Conservation (phyloP, 441 rosid genomes). For the Erodium trifolium region DNA sequence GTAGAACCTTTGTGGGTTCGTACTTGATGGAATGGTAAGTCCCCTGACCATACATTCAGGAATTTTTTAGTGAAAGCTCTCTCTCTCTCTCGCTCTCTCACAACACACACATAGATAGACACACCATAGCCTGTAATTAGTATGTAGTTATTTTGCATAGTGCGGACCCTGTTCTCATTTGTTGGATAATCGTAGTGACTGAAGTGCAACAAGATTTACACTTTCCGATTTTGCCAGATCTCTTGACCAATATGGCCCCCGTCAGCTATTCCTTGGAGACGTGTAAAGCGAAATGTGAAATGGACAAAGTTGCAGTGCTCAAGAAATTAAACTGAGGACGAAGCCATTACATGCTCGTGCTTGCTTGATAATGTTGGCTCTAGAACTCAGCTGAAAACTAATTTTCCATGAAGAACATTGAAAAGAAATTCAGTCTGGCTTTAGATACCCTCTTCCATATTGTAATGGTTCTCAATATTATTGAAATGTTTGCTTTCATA, state of each 20-base stretch:
- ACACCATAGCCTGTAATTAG: no score
- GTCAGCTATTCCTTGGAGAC: neutral
- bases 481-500: neutral
- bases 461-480: neutral
- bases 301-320: neutral
- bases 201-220: neutral
- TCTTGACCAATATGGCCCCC: neutral
- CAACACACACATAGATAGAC: no score
- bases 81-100: neutral
- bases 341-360: neutral
- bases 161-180: neutral
- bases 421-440: neutral
- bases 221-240: neutral
- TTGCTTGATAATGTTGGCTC: neutral
- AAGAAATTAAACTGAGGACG: neutral
- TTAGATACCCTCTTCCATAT: neutral
- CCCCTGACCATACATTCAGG: neutral
- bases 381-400: neutral
- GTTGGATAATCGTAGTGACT: neutral
- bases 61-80: neutral
- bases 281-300: neutral
- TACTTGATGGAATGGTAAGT: slow-evolving; percentile 23
- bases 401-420: neutral
- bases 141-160: neutral
- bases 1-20: slow-evolving; percentile 73